Percentiles rank a stretch among this genome's conserved stretches.
Evolutionary conservation across 768 basidiomycete genomes (phyloP).

Genomic region (Dioszegia crocea): DNA sequence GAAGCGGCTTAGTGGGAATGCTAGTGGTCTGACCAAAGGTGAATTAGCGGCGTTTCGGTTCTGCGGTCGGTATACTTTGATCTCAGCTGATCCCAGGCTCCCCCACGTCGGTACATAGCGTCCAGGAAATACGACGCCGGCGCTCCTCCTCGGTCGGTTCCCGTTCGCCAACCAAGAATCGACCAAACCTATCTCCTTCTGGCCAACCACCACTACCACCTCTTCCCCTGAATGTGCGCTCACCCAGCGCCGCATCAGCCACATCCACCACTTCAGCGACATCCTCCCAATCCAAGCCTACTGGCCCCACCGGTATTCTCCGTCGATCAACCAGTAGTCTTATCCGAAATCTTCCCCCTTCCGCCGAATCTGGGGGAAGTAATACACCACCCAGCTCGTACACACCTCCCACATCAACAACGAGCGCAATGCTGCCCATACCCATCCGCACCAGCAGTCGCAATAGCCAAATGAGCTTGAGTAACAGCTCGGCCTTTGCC

Average conservation of each 20-base stretch:
- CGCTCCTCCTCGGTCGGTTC: constrained; percentile 29
- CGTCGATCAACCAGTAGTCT: constrained; percentile 29
- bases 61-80: no score
- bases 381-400: constrained; percentile 25
- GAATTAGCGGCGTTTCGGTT: constrained; percentile 12
- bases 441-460: constrained; percentile 3
- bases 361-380: constrained; percentile 1
- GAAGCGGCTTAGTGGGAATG: constrained; percentile 34
- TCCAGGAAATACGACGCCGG: constrained; percentile 17
- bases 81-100: background rate
- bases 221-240: constrained; percentile 33
- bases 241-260: constrained; percentile 22
- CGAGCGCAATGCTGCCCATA: constrained; percentile 3
- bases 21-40: constrained; percentile 10
- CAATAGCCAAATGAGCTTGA: background rate
- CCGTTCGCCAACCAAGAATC: constrained; percentile 2
- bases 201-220: constrained; percentile 29
- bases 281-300: background rate
- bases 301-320: constrained; percentile 20
- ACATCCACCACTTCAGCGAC: constrained; percentile 16
- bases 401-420: background rate
- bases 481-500: constrained; percentile 4
- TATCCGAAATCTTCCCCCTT: constrained; percentile 10
- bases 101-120: background rate
- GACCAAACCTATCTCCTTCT: background rate